phyloP scores from a whole-genome alignment of 78 protist species.

The Speleostelium caveatum region DNA sequence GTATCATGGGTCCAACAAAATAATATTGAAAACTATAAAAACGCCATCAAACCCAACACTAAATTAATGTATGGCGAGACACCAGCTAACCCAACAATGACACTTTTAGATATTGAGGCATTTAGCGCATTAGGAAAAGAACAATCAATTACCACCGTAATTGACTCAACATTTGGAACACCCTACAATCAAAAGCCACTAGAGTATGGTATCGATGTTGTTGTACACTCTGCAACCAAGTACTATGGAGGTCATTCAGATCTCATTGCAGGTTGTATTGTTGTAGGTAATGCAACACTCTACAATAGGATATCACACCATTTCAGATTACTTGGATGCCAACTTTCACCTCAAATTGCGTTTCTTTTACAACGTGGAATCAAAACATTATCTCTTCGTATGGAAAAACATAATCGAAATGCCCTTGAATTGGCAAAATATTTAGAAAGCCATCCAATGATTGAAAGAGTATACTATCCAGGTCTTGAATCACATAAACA shows the following conservation, averaged over 20 bases:
- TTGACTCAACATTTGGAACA: slow-evolving; percentile 89
- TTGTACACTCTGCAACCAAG: slow-evolving; percentile 82
- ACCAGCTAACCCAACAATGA: slow-evolving; percentile 86
- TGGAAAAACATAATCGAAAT: slow-evolving; percentile 68
- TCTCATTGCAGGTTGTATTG: slow-evolving; percentile 71
- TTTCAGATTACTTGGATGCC: slow-evolving; percentile 59
- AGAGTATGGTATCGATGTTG: slow-evolving; percentile 77
- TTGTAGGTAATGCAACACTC: not conserved
- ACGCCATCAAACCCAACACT: slow-evolving; percentile 84
- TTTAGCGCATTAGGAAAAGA: slow-evolving; percentile 56
- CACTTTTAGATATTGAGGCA: slow-evolving; percentile 79
- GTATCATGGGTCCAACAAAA: slow-evolving; percentile 48
- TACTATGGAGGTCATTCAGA: slow-evolving; percentile 78
- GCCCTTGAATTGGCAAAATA: slow-evolving; percentile 53
- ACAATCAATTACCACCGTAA: slow-evolving; percentile 14
- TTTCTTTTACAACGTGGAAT: slow-evolving; percentile 65
- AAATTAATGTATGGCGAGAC: slow-evolving; percentile 87
- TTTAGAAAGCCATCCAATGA: slow-evolving; percentile 79
- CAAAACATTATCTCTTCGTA: slow-evolving; percentile 81
- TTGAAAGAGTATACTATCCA: slow-evolving; percentile 72
- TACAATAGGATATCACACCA: slow-evolving; percentile 6
- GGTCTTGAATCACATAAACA: slow-evolving; percentile 79
- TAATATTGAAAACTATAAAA: slow-evolving; percentile 25
- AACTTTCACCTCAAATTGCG: slow-evolving; percentile 57
- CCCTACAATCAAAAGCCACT: slow-evolving; percentile 72